phyloP scores from a whole-genome alignment of 2,329 filamentous ascomycete species.

The Neoascochyta sp. region DNA sequence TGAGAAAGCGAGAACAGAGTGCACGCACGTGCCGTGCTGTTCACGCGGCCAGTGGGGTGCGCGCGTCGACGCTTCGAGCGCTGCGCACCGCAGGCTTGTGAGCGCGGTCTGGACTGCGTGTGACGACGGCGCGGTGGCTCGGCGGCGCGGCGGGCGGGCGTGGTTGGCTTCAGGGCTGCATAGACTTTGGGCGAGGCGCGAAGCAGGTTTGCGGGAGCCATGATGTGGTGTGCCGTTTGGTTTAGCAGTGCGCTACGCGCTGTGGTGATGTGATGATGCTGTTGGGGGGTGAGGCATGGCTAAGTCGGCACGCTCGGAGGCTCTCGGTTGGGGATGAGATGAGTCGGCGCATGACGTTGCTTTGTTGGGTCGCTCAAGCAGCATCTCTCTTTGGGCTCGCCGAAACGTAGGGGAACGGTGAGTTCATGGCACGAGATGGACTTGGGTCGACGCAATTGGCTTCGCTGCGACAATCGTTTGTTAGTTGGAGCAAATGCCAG shows the following conservation, averaged over 20 bases:
- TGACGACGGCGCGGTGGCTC: constrained; percentile 1
- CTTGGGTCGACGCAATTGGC: too few species aligned
- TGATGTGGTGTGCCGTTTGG: background rate
- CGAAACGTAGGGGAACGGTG: too few species aligned
- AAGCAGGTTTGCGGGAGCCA: constrained; percentile 1
- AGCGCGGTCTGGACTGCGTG: constrained; percentile 1
- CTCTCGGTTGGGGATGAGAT: constrained; percentile 4
- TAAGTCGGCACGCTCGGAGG: constrained; percentile 7
- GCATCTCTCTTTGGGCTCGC: too few species aligned
- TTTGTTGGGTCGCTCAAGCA: too few species aligned
- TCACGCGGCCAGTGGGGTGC: constrained; percentile 6
- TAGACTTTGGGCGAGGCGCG: background rate
- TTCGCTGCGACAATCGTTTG: too few species aligned
- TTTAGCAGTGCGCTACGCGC: too few species aligned
- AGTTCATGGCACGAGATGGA: too few species aligned
- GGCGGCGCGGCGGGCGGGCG: background rate
- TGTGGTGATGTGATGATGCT: constrained; percentile 1
- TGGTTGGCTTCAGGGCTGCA: constrained; percentile 1
- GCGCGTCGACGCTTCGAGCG: constrained; percentile 3
- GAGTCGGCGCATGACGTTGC: constrained; percentile 7
- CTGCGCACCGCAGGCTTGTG: background rate
- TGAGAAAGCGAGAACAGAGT: background rate
- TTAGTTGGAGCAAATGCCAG: too few species aligned
- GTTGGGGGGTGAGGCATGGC: constrained; percentile 2
- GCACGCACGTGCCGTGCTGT: constrained; percentile 1